phyloP scores from a whole-genome alignment of 2,329 filamentous ascomycete species.

The Exophiala alcalophila region DNA sequence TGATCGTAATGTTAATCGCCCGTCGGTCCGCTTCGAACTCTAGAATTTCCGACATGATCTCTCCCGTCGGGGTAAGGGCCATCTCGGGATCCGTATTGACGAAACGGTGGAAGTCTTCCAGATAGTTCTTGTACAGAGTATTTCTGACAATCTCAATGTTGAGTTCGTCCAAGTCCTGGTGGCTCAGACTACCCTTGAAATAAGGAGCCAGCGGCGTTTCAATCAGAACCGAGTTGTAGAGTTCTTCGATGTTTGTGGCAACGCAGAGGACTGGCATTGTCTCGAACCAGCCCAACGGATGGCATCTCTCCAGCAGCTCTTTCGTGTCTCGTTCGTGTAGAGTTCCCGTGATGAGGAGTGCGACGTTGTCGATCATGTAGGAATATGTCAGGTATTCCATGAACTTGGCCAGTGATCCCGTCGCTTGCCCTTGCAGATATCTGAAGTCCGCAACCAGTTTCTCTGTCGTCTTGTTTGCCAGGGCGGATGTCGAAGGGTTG shows the following conservation, averaged over 20 bases:
- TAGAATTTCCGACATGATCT: conserved; percentile 93
- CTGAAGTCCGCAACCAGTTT: conserved; percentile 97
- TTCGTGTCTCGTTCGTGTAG: conserved; percentile 95
- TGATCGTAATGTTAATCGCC: conserved; percentile 98
- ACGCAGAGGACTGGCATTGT: conserved; percentile 98
- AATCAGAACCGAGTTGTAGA: conserved; percentile 96
- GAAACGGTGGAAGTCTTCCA: conserved; percentile 95
- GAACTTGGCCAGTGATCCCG: conserved; percentile 86
- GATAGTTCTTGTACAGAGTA: conserved; percentile 98
- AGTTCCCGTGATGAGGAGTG: conserved; percentile 94
- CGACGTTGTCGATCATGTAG: conserved; percentile 99
- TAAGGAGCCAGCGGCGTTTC: conserved; percentile 94
- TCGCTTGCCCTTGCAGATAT: conserved; percentile 91
- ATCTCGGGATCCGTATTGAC: conserved; percentile 87
- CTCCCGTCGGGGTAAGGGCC: conserved; percentile 80
- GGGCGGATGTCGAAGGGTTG: conserved; percentile 92
- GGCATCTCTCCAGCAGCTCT: conserved; percentile 91
- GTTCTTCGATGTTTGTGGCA: conserved; percentile 95
- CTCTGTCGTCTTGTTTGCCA: conserved; percentile 93
- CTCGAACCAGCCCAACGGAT: conserved; percentile 97
- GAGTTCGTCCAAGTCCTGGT: conserved; percentile 95
- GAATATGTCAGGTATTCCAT: conserved; percentile 98
- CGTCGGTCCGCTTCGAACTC: conserved; percentile 95
- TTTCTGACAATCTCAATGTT: conserved; percentile 99
- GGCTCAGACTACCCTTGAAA: conserved; percentile 94